A percentile compares a stretch with the other conserved stretches of the same genome.
These are phyloP conservation scores for Acanthamoeba polyphaga DNA, from an alignment of 208 protist species.

Conservation along the genomic window DNA sequence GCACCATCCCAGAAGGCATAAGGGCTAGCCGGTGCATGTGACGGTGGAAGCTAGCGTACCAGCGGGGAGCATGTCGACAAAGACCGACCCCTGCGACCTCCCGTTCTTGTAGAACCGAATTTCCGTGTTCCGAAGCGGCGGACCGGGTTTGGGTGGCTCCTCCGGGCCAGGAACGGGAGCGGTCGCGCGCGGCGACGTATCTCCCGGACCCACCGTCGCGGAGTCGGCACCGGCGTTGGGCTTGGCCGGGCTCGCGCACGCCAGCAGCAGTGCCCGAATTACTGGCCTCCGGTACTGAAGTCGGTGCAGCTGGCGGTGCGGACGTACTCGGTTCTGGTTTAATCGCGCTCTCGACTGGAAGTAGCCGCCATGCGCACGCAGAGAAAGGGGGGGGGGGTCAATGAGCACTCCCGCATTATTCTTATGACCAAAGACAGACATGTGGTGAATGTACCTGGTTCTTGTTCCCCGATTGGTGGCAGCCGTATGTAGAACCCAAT, in stretches of 20 bases:
- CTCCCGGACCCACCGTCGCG: neutral
- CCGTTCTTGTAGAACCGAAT: constrained; percentile 84
- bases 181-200: constrained; percentile 13
- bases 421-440: neutral
- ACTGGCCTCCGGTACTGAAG: neutral
- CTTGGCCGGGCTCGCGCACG: neutral
- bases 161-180: neutral
- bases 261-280: neutral
- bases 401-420: neutral
- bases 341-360: neutral
- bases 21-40: no score
- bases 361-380: no score
- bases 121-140: neutral
- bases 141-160: neutral
- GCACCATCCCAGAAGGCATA: neutral
- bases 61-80: constrained; percentile 67
- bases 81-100: constrained; percentile 64
- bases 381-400: neutral
- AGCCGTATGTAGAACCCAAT: constrained; percentile 82
- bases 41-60: neutral
- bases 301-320: neutral
- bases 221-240: neutral
- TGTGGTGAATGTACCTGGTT: neutral
- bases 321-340: neutral
- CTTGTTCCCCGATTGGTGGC: constrained; percentile 49